Conservation (phyloP, 805 yeast species). For the Wickerhamomyces tratensis region DNA sequence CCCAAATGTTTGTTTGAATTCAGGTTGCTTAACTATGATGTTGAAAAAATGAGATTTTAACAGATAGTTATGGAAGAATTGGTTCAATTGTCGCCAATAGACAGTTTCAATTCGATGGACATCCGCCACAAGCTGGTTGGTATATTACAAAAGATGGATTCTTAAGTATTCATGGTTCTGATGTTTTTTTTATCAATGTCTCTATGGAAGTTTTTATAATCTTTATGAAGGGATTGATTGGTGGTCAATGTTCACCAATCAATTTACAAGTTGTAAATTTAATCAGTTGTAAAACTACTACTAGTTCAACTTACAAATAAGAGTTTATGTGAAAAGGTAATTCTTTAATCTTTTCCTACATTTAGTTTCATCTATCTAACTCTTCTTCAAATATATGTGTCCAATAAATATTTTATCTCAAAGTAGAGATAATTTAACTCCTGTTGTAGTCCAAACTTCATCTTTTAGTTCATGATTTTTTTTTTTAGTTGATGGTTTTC, state of each 20-base stretch:
- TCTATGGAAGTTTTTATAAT: slow-evolving; percentile 72
- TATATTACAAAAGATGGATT: slow-evolving; percentile 34
- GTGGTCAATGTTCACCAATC: slow-evolving; percentile 54
- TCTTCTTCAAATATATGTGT: too few relatives aligned
- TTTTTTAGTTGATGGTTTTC: too few relatives aligned
- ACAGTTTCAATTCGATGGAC: slow-evolving; percentile 83
- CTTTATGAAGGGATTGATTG: slow-evolving; percentile 60
- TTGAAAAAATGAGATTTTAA: slow-evolving; percentile 36
- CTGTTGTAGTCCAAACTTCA: too few relatives aligned
- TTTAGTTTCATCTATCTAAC: too few relatives aligned
- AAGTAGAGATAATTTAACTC: too few relatives aligned
- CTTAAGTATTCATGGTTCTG: slow-evolving; percentile 54
- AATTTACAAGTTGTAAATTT: slow-evolving; percentile 50
- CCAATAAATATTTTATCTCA: too few relatives aligned
- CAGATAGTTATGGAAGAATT: slow-evolving; percentile 54
- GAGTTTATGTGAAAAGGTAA: too few relatives aligned
- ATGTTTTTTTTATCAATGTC: slow-evolving; percentile 64
- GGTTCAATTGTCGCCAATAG: slow-evolving; percentile 77
- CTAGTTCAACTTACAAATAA: too few relatives aligned
- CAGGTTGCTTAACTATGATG: slow-evolving; percentile 18
- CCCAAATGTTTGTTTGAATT: too few relatives aligned
- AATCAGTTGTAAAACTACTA: slow-evolving; percentile 38
- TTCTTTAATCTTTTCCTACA: too few relatives aligned
- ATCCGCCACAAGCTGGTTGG: slow-evolving; percentile 82
- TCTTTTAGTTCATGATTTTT: too few relatives aligned